Conservation (phyloP, 2,329 filamentous ascomycete species). For the Grosmannia penicillata region DNA sequence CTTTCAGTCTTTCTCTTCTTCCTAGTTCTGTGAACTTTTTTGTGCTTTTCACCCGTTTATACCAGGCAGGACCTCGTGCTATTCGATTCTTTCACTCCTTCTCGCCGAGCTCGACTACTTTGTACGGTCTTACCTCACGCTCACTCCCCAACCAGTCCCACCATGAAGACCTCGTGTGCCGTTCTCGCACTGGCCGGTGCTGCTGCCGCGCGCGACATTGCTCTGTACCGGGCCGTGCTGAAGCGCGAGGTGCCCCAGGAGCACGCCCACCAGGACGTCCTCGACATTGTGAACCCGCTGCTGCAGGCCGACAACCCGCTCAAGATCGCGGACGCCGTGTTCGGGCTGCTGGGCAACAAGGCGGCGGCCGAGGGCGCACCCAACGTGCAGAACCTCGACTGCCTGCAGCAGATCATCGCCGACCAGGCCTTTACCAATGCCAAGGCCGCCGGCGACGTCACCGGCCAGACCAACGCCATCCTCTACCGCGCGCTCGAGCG, state of each 20-base stretch:
- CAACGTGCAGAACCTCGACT: conserved; percentile 30
- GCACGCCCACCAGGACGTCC: conserved; percentile 30
- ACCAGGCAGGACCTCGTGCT: conserved; percentile 14
- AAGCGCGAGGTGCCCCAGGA: conserved; percentile 37
- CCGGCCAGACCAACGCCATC: conserved; percentile 36
- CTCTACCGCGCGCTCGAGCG: conserved; percentile 41
- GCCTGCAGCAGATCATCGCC: conserved; percentile 41
- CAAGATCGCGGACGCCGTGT: conserved; percentile 29
- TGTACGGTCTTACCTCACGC: conserved; percentile 1
- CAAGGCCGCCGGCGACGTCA: conserved; percentile 36
- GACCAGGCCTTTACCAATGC: conserved; percentile 48
- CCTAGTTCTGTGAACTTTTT: conserved; percentile 19
- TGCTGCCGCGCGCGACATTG: conserved; percentile 16
- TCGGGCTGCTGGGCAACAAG: conserved; percentile 32
- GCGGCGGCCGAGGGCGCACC: conserved; percentile 18
- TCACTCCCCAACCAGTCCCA: conserved; percentile 14
- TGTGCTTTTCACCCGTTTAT: conserved; percentile 4
- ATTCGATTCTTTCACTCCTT: conserved; percentile 4
- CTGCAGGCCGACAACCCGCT: conserved; percentile 32
- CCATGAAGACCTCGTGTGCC: conserved; percentile 18
- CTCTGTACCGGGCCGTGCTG: conserved; percentile 10
- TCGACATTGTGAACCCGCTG: conserved; percentile 20
- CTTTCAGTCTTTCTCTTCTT: conserved; percentile 11
- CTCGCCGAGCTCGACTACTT: too few relatives aligned
- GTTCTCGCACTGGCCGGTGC: conserved; percentile 16